These are phyloP conservation scores for Paraphaeosphaeria minitans DNA, from an alignment of 2,329 filamentous ascomycete species.

Conservation along the genomic window DNA sequence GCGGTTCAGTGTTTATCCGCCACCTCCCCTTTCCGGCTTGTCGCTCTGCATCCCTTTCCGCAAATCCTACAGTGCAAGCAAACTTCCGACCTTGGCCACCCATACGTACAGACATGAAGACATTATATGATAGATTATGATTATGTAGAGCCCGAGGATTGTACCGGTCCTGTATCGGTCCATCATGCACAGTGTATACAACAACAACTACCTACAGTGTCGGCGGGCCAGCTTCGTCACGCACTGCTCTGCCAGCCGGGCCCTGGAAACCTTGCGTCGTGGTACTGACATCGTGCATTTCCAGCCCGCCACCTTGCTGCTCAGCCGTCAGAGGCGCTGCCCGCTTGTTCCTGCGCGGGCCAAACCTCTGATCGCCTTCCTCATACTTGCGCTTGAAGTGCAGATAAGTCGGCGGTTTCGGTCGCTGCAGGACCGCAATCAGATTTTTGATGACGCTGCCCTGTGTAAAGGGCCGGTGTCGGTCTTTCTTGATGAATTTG, in stretches of 20 bases:
- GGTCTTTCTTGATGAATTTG: conserved; percentile 90
- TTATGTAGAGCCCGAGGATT: conserved; percentile 9
- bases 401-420: conserved; percentile 86
- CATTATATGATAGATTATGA: conserved; percentile 13
- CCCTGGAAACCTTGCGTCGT: conserved; percentile 41
- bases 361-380: conserved; percentile 84
- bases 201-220: conserved; percentile 16
- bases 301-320: conserved; percentile 63
- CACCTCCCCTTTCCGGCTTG: conserved; percentile 1
- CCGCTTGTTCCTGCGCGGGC: conserved; percentile 60
- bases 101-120: conserved; percentile 9
- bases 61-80: conserved; percentile 10
- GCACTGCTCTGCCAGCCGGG: conserved; percentile 28
- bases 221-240: conserved; percentile 19
- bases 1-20: conserved; percentile 3
- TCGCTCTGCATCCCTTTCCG: not conserved
- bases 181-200: not conserved
- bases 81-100: conserved; percentile 8
- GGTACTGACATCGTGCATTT: conserved; percentile 66
- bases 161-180: conserved; percentile 15
- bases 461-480: conserved; percentile 88
- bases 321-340: conserved; percentile 55
- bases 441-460: conserved; percentile 77
- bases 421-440: conserved; percentile 78
- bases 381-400: conserved; percentile 79